Base-by-base conservation (phyloP, 169 alveolate genomes). In the Blepharisma undulans region DNA sequence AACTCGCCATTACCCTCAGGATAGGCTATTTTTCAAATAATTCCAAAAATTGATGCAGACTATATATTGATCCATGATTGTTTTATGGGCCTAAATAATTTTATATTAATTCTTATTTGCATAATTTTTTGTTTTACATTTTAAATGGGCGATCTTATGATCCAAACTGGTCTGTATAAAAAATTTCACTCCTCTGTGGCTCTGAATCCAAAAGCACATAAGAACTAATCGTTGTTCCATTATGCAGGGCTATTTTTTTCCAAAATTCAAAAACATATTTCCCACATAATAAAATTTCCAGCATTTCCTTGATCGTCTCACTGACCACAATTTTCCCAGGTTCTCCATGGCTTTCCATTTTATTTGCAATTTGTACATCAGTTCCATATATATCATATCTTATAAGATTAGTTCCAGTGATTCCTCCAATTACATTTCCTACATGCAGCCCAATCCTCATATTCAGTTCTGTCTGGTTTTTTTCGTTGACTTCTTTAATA, bases 371-470 rank as follows among this genome's bases (percentile, higher is more conserved):
- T 72, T 97, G 93, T 14, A 98, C 99, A 93, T 98, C 99, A 92
- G 97, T 96, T 4, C 99, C 99, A 98, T 99, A 98, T 88, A 98
- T 94, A 92, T 98, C 99, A 91, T 98, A 98, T 89, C 99, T 94
- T 10, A 98, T 96, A 33, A 88, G 91, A 84, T 34, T 94, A 48
- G 98, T 96, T 36, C 99, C 99, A 76, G 98, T 97, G 66, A 99
- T 99, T 3, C 99, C 99, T 4, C 99, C 99, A 33, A 98, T 98
- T 74, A 98, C 97, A 76, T 95, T 95, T 21, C 99, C 99, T 87
- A 98, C 98, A 92, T 99, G 99, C 76, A 99, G 94, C 16, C 99
- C 99, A 61, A 98, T 98, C 91, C 99, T 95, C 99, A 98, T 98
- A 89, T 98, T 96, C 90, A 98, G 94, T 74, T 95, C 97, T 2